Evolutionary conservation across 1,284 basidiomycete genomes (phyloP).

Genomic region (Tylopilus sp.): DNA sequence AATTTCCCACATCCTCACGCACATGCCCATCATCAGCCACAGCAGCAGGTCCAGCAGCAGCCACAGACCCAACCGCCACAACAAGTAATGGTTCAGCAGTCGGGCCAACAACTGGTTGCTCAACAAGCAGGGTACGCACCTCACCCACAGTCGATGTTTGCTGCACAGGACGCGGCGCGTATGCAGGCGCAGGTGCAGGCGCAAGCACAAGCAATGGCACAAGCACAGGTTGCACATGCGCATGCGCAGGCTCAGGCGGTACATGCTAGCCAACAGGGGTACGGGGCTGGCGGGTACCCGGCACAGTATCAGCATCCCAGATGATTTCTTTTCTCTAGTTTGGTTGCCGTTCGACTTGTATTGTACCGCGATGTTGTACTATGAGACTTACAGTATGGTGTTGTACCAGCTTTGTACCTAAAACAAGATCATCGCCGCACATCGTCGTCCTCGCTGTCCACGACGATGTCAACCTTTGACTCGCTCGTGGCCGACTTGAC

Average conservation of each 20-base stretch:
- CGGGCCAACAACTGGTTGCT: slow-evolving; percentile 29
- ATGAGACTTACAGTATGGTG: not conserved
- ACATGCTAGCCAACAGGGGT: slow-evolving; percentile 29
- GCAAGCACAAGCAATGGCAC: slow-evolving; percentile 38
- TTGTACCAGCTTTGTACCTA: slow-evolving; percentile 8
- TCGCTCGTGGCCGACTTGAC: slow-evolving; percentile 81
- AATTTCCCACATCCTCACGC: slow-evolving; percentile 63
- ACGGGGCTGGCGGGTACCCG: slow-evolving; percentile 27
- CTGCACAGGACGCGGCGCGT: slow-evolving; percentile 34
- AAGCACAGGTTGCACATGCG: slow-evolving; percentile 39
- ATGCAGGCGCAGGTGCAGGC: slow-evolving; percentile 41
- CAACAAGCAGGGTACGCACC: slow-evolving; percentile 39
- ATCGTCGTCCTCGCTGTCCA: slow-evolving; percentile 10
- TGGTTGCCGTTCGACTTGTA: slow-evolving; percentile 4
- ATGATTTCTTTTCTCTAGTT: slow-evolving; percentile 12
- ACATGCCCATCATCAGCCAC: slow-evolving; percentile 44
- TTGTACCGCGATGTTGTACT: slow-evolving; percentile 13
- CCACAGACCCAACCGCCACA: slow-evolving; percentile 36
- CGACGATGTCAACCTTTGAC: slow-evolving; percentile 66
- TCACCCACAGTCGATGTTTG: slow-evolving; percentile 36
- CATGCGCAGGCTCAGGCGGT: slow-evolving; percentile 34
- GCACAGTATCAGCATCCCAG: slow-evolving; percentile 34
- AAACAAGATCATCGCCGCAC: slow-evolving; percentile 2
- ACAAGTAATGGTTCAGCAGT: slow-evolving; percentile 38
- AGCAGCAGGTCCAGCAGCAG: slow-evolving; percentile 46